Evolutionary conservation across 2,329 filamentous ascomycete species (phyloP).

Genomic region (Chrysosporium keratinophilum): DNA sequence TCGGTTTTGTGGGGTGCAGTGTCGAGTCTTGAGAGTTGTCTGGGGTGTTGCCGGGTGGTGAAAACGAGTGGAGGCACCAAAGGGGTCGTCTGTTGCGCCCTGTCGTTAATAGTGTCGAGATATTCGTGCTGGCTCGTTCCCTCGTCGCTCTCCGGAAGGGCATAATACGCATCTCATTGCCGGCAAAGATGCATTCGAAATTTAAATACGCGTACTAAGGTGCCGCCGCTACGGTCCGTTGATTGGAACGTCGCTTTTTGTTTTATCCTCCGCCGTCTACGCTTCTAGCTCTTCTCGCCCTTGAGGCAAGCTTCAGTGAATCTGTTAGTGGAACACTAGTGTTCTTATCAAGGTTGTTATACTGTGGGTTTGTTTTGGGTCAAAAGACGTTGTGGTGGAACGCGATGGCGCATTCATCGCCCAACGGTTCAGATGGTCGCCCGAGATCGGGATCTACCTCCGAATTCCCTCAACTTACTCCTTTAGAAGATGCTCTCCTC

Average conservation of each 20-base stretch:
- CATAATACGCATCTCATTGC: constrained; percentile 31
- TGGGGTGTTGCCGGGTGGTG: background rate
- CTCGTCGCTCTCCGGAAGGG: constrained; percentile 34
- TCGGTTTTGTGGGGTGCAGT: background rate
- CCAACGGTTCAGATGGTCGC: constrained; percentile 27
- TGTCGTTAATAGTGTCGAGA: background rate
- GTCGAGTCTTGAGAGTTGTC: background rate
- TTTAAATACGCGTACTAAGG: constrained; percentile 31
- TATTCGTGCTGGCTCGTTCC: constrained; percentile 12
- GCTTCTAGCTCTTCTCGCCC: background rate
- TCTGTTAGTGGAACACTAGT: background rate
- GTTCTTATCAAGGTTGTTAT: background rate
- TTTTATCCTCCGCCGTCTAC: background rate
- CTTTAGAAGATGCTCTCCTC: constrained; percentile 26
- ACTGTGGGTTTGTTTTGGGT: background rate
- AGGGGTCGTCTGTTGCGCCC: background rate
- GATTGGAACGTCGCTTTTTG: background rate
- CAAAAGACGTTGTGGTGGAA: background rate
- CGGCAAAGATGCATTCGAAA: constrained; percentile 38
- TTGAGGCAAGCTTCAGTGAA: background rate
- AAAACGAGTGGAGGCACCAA: background rate
- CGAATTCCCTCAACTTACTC: constrained; percentile 25
- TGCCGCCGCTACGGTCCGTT: constrained; percentile 26
- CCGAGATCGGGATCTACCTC: constrained; percentile 28
- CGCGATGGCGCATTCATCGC: constrained; percentile 31